phyloP scores from a whole-genome alignment of 1,284 basidiomycete genomes.

The Retiboletus flavoniger region DNA sequence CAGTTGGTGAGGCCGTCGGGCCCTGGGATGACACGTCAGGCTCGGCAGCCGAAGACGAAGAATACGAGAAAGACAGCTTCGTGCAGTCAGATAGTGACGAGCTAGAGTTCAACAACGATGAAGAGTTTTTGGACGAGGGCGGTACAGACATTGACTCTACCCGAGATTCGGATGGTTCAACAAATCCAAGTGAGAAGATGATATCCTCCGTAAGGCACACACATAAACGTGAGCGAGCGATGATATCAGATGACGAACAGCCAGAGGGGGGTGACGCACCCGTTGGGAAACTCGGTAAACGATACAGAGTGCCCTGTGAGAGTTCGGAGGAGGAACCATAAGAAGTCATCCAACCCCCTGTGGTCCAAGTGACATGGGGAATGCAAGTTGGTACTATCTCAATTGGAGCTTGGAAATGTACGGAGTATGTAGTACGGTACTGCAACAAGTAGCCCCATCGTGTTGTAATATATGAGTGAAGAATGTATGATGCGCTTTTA shows the following conservation, averaged over 20 bases:
- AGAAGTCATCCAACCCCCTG: not conserved
- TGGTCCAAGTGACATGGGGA: not conserved
- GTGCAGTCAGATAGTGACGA: conserved; percentile 12
- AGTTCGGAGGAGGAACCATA: not conserved
- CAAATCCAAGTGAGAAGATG: not conserved
- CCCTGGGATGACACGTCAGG: conserved; percentile 13
- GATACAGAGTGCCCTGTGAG: conserved; percentile 4
- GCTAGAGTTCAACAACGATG: not conserved
- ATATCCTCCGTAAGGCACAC: not conserved
- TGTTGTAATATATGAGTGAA: too few relatives aligned
- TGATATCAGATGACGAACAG: conserved; percentile 8
- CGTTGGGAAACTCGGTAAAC: conserved; percentile 1
- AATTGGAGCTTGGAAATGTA: not conserved
- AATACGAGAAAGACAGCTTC: conserved; percentile 13
- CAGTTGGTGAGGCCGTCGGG: conserved; percentile 17
- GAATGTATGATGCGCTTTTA: too few relatives aligned
- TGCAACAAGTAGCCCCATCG: too few relatives aligned
- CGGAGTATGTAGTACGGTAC: not conserved
- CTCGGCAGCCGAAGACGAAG: conserved; percentile 13
- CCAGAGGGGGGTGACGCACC: not conserved
- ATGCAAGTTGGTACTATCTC: not conserved
- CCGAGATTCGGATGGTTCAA: not conserved
- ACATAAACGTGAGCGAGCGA: not conserved
- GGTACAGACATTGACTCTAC: not conserved
- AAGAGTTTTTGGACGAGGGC: not conserved